Percentiles rank a stretch among this genome's conserved stretches.
phyloP scores from a whole-genome alignment of 2,329 filamentous ascomycete genomes.

The Talaromyces marneffei region DNA sequence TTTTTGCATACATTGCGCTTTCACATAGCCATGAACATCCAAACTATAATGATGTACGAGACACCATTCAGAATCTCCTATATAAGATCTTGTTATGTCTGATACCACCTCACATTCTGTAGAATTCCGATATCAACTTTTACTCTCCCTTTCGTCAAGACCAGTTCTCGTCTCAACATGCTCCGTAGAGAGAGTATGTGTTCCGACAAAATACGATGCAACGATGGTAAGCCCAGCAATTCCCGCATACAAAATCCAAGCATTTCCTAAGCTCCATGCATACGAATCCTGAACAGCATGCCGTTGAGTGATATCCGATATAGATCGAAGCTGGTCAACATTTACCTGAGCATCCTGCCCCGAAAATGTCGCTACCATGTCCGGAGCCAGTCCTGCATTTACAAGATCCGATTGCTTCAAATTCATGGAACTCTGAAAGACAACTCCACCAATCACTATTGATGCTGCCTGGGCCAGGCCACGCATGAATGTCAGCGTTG shows the following conservation, averaged over 20 bases:
- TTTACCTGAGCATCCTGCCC: not conserved
- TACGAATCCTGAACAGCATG: not conserved
- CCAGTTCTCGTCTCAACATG: slow-evolving; percentile 3
- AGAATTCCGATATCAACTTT: not conserved
- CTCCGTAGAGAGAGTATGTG: not conserved
- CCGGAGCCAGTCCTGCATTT: slow-evolving; percentile 1
- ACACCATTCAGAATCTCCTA: not conserved
- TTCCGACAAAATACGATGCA: not conserved
- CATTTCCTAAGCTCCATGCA: not conserved
- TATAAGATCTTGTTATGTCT: not conserved
- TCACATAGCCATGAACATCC: no score
- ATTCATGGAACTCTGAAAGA: slow-evolving; percentile 35
- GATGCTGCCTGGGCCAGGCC: slow-evolving; percentile 49
- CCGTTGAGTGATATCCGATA: not conserved
- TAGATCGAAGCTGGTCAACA: not conserved
- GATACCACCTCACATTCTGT: not conserved
- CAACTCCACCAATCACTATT: slow-evolving; percentile 48
- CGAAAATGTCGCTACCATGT: not conserved
- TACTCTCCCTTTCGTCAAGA: not conserved
- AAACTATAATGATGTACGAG: no score
- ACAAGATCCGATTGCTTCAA: slow-evolving; percentile 8
- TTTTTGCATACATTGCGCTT: no score
- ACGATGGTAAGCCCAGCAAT: not conserved
- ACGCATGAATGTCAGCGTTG: slow-evolving; percentile 48
- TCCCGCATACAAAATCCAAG: slow-evolving; percentile 6